Percentiles rank a stretch among this genome's conserved stretches.
These are phyloP conservation scores for Spergularia bocconei DNA, from an alignment of 148 eudicot genomes.

Conservation along the genomic window DNA sequence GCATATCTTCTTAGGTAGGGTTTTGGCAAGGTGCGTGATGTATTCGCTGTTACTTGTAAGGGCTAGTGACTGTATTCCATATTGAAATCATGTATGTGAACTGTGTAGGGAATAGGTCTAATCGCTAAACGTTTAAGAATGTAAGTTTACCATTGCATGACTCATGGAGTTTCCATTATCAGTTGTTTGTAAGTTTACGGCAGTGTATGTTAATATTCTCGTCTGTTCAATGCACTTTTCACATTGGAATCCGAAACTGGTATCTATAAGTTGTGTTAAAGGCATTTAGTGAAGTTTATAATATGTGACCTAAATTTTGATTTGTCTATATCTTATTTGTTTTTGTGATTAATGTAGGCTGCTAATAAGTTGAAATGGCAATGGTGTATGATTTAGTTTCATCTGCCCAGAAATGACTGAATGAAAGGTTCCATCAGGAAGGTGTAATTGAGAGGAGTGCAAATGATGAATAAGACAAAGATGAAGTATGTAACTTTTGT, in stretches of 20 bases:
- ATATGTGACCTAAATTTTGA: too few relatives aligned
- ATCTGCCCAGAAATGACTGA: conserved; percentile 89
- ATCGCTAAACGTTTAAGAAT: neutral
- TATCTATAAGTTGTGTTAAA: neutral
- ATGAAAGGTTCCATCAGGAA: conserved; percentile 75
- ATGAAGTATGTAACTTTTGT: conserved; percentile 52
- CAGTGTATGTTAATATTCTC: too few relatives aligned
- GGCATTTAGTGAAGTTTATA: too few relatives aligned
- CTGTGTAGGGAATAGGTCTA: too few relatives aligned
- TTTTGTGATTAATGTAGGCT: conserved; percentile 47
- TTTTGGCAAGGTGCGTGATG: neutral
- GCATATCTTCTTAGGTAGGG: neutral
- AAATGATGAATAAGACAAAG: conserved; percentile 60
- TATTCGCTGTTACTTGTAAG: neutral
- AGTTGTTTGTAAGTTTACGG: too few relatives aligned
- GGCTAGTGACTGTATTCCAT: neutral
- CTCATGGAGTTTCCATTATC: neutral
- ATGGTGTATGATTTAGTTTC: conserved; percentile 89
- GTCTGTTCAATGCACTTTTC: neutral
- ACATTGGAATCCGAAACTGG: neutral
- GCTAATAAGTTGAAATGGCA: conserved; percentile 91
- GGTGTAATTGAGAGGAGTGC: conserved; percentile 32
- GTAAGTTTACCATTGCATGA: neutral
- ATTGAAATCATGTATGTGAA: neutral
- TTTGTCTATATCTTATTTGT: neutral